A percentile compares a stretch with the other conserved stretches of the same genome.
Conservation (phyloP, 2,329 filamentous ascomycete genomes). For the Neophaeococcomyces mojaviensis region DNA sequence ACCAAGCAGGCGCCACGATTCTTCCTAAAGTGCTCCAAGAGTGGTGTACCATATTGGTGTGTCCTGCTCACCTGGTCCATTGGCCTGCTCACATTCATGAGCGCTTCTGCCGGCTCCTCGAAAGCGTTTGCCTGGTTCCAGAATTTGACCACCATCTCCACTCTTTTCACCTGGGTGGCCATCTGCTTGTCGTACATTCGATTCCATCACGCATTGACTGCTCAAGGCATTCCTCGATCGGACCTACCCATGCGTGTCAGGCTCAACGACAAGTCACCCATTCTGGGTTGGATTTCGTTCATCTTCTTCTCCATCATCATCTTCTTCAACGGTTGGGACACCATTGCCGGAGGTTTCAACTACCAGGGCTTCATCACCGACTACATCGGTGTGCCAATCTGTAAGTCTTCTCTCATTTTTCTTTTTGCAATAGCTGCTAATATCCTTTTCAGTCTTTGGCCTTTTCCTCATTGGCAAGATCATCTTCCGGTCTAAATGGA, state of each 20-base stretch:
- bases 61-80: slow-evolving; percentile 58
- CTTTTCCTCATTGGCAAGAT: slow-evolving; percentile 28
- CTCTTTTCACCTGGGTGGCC: slow-evolving; percentile 58
- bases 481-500: slow-evolving; percentile 25
- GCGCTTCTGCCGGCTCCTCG: slow-evolving; percentile 55
- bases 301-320: slow-evolving; percentile 48
- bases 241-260: slow-evolving; percentile 1
- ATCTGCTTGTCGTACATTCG: slow-evolving; percentile 63
- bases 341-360: slow-evolving; percentile 32
- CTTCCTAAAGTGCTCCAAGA: slow-evolving; percentile 51
- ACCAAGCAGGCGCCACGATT: slow-evolving; percentile 48
- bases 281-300: slow-evolving; percentile 58
- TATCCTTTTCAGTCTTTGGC: not conserved
- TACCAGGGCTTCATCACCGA: slow-evolving; percentile 46
- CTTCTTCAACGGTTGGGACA: slow-evolving; percentile 58
- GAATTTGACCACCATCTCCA: slow-evolving; percentile 42
- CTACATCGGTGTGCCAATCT: slow-evolving; percentile 41
- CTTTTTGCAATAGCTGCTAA: not conserved
- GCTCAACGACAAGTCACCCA: slow-evolving; percentile 41
- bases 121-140: slow-evolving; percentile 66
- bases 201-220: slow-evolving; percentile 61
- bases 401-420: slow-evolving; percentile 13
- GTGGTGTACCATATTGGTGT: slow-evolving; percentile 59
- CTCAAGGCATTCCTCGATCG: slow-evolving; percentile 52
- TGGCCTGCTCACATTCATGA: slow-evolving; percentile 63